Evolutionary conservation across 2,329 filamentous ascomycete genomes (phyloP), one percentile per base, ranked within the genome.

Genomic region (Venturia aucupariae): DNA sequence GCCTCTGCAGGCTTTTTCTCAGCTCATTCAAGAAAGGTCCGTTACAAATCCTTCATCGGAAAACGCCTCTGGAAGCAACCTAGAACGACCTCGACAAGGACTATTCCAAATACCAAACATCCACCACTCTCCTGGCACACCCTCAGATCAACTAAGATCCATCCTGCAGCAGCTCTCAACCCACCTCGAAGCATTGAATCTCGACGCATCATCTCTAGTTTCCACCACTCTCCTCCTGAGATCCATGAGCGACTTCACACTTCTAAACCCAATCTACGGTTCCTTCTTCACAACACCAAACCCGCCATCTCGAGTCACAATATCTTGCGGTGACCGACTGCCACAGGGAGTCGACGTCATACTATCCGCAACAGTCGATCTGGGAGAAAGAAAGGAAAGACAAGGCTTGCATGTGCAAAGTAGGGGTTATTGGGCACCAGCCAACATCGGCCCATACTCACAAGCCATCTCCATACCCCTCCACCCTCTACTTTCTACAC

Each of bases 391-490:
- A 48, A 68, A 69, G 22, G 63, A 66, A 46, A 75, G 79, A 39
- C 73, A 77, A 65, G 89, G 76, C 0, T 82, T 97, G 1, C 94
- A 99, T 74, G 92, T 99, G 6, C 94, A 97, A 76, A 92, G 90
- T 3, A 82, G 90, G 46, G 96, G 91, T 13, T 97, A 97, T 80
- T 99, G 94, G 94, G 94, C 94, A 0, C 94, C 94, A 0, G 93
- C 94, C 24, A 97, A 97, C 72, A 97, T 99, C 63, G 94, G 94
- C 0, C 94, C 94, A 0, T 97, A 97, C 75, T 97, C 92, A 64
- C 94, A 99, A 77, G 91, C 92, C 4, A 86, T 94, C 61, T 80
- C 83, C 2, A 76, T 85, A 13, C 79, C 79, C 13, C 71, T 80
- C 1, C 60, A 75, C 13, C 76, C 68, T 24, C 13, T 48, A n/a